Conservation (phyloP, 371 early-diverging fungal species). For the Lichtheimia hyalospora region DNA sequence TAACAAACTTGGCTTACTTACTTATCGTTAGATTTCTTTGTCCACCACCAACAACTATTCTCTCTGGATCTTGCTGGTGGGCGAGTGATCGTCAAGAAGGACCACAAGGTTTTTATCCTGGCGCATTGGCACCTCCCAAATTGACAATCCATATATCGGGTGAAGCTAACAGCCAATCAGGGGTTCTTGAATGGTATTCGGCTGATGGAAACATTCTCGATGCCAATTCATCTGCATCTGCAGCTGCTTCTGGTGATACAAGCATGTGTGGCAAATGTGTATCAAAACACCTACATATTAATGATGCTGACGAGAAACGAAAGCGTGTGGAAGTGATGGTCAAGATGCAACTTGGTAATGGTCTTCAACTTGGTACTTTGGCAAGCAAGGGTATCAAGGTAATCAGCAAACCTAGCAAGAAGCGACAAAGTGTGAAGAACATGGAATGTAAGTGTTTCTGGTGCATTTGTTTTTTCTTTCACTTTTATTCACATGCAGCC, state of each 20-base stretch:
- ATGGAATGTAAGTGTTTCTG: constrained; percentile 61
- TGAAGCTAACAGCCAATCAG: constrained; percentile 29
- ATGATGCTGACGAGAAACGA: constrained; percentile 82
- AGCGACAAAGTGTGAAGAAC: constrained; percentile 82
- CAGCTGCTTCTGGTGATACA: constrained; percentile 29
- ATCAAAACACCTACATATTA: constrained; percentile 82
- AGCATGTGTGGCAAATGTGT: constrained; percentile 69
- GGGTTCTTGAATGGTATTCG: constrained; percentile 32
- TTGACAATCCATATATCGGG: constrained; percentile 36
- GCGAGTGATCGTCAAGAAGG: constrained; percentile 17
- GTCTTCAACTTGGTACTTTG: constrained; percentile 64
- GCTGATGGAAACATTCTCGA: constrained; percentile 25
- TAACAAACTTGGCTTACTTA: too few species aligned
- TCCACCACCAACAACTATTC: constrained; percentile 70
- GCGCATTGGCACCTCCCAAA: constrained; percentile 20
- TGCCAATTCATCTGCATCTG: constrained; percentile 9
- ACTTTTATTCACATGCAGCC: background rate
- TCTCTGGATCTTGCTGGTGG: constrained; percentile 66
- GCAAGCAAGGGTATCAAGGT: constrained; percentile 80
- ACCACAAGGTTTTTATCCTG: background rate
- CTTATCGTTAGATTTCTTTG: constrained; percentile 50
- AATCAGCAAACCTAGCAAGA: constrained; percentile 87
- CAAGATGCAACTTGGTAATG: constrained; percentile 65
- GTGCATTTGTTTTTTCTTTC: background rate
- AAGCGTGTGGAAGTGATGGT: constrained; percentile 76